Conservation (phyloP, 345 rosid species). For the Linum tenue region DNA sequence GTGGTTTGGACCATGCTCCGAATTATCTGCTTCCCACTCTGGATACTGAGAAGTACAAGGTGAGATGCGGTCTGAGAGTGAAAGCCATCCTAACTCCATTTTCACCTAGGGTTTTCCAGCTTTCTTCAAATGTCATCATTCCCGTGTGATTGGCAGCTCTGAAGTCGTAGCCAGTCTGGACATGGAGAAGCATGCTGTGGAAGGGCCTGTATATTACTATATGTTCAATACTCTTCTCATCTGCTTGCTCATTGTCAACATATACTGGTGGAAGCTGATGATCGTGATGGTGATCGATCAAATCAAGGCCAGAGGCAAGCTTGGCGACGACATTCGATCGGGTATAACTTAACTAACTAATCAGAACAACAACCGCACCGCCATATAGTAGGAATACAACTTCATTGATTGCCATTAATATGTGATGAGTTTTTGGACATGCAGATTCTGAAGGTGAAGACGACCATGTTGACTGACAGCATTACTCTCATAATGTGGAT, state of each 20-base stretch:
- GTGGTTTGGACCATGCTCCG: slow-evolving; percentile 82
- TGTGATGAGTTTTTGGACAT: background rate
- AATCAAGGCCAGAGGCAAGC: slow-evolving; percentile 25
- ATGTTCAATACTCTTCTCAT: slow-evolving; percentile 22
- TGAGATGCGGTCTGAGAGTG: slow-evolving; percentile 6
- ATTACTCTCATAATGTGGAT: background rate
- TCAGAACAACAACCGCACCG: background rate
- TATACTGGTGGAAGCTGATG: slow-evolving; percentile 32
- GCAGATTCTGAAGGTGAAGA: slow-evolving; percentile 45
- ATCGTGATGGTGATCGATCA: slow-evolving; percentile 27
- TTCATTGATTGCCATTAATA: background rate
- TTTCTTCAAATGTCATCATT: too few species aligned
- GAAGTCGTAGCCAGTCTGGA: slow-evolving; percentile 22
- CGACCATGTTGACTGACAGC: slow-evolving; percentile 40
- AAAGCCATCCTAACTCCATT: too few species aligned
- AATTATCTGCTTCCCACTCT: slow-evolving; percentile 82
- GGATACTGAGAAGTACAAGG: slow-evolving; percentile 99
- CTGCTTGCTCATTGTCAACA: slow-evolving; percentile 25
- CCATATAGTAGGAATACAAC: background rate
- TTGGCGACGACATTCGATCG: slow-evolving; percentile 29
- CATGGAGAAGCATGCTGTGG: slow-evolving; percentile 14
- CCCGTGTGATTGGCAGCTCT: slow-evolving; percentile 10
- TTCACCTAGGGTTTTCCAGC: too few species aligned
- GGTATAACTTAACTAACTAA: slow-evolving; percentile 8
- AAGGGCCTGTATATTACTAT: slow-evolving; percentile 24